Evolutionary conservation across 164 flowering plant genomes (phyloP).

Genomic region (Dillenia suffruticosa): DNA sequence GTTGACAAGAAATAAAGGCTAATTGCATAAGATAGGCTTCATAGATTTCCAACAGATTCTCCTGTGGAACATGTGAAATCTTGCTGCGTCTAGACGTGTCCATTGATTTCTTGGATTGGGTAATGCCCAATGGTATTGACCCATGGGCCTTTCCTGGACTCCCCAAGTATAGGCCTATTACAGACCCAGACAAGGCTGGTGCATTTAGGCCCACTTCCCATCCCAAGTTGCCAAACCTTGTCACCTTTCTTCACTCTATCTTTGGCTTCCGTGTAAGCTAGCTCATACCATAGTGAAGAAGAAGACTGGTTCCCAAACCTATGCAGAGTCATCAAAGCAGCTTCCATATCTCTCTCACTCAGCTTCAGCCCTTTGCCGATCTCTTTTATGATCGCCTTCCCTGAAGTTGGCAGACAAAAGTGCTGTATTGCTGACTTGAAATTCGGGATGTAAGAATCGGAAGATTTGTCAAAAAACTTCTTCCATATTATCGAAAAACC

Average conservation of each 20-base stretch:
- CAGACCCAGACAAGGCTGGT: constrained; percentile 48
- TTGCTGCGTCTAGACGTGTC: no score
- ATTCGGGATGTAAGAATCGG: constrained; percentile 46
- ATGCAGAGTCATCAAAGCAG: constrained; percentile 58
- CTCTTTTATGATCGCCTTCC: constrained; percentile 40
- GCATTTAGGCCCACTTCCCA: constrained; percentile 65
- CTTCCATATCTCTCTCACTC: constrained; percentile 40
- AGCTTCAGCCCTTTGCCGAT: constrained; percentile 50
- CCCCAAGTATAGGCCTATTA: constrained; percentile 33
- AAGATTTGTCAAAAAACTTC: constrained; percentile 19
- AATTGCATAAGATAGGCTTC: no score
- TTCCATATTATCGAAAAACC: constrained; percentile 20
- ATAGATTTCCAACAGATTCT: no score
- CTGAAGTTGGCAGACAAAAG: constrained; percentile 56
- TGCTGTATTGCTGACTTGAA: constrained; percentile 48
- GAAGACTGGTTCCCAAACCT: constrained; percentile 70
- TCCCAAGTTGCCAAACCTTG: constrained; percentile 57
- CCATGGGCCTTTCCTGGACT: constrained; percentile 51
- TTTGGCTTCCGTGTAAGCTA: constrained; percentile 60
- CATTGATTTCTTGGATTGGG: constrained; percentile 18
- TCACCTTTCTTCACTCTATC: constrained; percentile 57
- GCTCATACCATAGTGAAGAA: constrained; percentile 61
- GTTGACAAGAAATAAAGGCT: no score
- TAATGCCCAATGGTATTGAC: constrained; percentile 34
- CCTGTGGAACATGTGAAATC: no score